These are phyloP conservation scores for Aspergillus panamensis DNA, from an alignment of 495 filamentous ascomycete species.

Conservation along the genomic window DNA sequence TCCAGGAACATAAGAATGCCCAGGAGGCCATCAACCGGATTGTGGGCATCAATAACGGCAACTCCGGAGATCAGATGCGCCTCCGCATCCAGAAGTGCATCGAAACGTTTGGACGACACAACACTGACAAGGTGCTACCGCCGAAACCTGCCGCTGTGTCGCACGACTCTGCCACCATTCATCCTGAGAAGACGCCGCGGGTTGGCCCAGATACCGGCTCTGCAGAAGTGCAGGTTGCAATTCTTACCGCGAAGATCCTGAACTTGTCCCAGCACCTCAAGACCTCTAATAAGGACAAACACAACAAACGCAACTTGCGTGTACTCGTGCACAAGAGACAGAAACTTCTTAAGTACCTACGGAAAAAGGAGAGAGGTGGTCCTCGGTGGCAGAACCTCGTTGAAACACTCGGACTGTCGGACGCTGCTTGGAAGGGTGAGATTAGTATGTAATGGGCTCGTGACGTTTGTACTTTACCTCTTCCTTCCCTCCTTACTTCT, in stretches of 20 bases:
- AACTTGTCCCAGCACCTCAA: conserved; percentile 63
- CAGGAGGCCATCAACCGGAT: conserved; percentile 72
- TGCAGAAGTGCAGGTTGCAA: conserved; percentile 94
- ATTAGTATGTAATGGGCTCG: conserved; percentile 60
- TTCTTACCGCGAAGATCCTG: conserved; percentile 90
- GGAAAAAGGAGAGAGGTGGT: conserved; percentile 85
- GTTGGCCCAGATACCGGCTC: conserved; percentile 88
- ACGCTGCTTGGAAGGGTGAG: conserved; percentile 81
- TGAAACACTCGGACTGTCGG: conserved; percentile 75
- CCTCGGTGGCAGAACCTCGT: conserved; percentile 82
- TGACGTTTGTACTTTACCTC: conserved; percentile 16
- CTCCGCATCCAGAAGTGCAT: conserved; percentile 81
- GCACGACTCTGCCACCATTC: conserved; percentile 25
- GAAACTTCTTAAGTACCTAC: conserved; percentile 79
- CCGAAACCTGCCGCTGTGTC: conserved; percentile 46
- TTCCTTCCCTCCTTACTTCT: conserved; percentile 12
- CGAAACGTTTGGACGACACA: conserved; percentile 83
- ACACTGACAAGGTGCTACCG: conserved; percentile 68
- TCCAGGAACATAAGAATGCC: conserved; percentile 33
- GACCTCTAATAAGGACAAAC: conserved; percentile 66
- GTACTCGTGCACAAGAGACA: conserved; percentile 85
- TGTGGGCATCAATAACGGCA: conserved; percentile 67
- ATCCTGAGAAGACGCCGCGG: conserved; percentile 56
- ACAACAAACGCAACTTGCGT: conserved; percentile 87
- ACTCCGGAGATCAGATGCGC: conserved; percentile 68